A percentile compares a stretch with the other conserved stretches of the same genome.
phyloP scores from a whole-genome alignment of 1,284 basidiomycete species.

The Vanrija pseudolonga region DNA sequence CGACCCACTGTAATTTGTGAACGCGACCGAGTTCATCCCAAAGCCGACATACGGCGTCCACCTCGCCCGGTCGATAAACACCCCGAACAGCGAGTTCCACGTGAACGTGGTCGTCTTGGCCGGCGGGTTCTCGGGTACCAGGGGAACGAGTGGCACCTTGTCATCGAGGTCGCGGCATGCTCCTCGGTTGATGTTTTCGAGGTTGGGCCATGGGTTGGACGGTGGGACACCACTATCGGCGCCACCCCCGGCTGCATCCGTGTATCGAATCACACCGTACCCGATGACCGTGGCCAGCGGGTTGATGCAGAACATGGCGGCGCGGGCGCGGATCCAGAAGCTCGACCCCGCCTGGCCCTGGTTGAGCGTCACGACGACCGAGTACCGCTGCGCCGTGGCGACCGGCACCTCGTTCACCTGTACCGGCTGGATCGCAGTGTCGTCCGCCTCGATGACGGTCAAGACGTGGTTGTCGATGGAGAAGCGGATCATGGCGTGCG shows the following conservation, averaged over 20 bases:
- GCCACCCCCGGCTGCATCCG: background rate
- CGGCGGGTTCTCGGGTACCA: conserved; percentile 22
- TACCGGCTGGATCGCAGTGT: conserved; percentile 21
- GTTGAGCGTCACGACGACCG: conserved; percentile 32
- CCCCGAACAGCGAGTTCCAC: conserved; percentile 24
- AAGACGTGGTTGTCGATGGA: conserved; percentile 30
- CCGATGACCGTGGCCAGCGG: background rate
- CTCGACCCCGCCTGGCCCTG: conserved; percentile 24
- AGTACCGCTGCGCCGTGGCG: conserved; percentile 35
- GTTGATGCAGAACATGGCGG: conserved; percentile 18
- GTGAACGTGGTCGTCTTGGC: conserved; percentile 8
- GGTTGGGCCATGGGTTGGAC: background rate
- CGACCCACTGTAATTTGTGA: conserved; percentile 17
- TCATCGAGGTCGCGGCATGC: conserved; percentile 26
- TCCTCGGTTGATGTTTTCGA: background rate
- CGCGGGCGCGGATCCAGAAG: conserved; percentile 36
- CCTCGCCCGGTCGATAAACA: conserved; percentile 19
- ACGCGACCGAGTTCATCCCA: conserved; percentile 23
- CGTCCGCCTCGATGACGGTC: conserved; percentile 32
- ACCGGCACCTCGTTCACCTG: conserved; percentile 23
- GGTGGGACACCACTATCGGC: background rate
- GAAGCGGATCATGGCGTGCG: conserved; percentile 16
- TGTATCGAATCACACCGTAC: conserved; percentile 5
- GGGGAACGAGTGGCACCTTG: conserved; percentile 22
- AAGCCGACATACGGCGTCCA: conserved; percentile 8